Evolutionary conservation across 225 moss, liverwort and hornwort species (phyloP).

Genomic region (Polytrichum formosum): DNA sequence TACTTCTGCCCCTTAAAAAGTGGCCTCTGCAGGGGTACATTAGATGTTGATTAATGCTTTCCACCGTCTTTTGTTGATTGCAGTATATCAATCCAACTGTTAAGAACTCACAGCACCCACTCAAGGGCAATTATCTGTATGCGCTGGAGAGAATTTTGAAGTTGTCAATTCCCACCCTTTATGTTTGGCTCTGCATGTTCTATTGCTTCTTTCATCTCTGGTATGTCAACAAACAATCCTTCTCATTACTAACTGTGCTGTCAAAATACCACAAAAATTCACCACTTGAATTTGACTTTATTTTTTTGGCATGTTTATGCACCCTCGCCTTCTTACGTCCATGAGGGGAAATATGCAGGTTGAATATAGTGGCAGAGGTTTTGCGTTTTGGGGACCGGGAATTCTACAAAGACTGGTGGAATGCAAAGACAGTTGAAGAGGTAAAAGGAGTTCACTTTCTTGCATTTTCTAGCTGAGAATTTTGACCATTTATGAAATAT

Average conservation of each 20-base stretch:
- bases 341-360: conserved; percentile 32
- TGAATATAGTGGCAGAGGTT: conserved; percentile 91
- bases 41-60: no score
- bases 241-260: no score
- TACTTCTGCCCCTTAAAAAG: no score
- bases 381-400: conserved; percentile 91
- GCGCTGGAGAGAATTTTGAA: conserved; percentile 89
- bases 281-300: no score
- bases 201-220: conserved; percentile 99
- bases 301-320: no score
- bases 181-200: conserved; percentile 96
- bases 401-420: conserved; percentile 99
- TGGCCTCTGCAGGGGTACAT: no score
- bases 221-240: conserved; percentile 27
- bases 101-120: conserved; percentile 84
- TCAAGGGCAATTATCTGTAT: conserved; percentile 80
- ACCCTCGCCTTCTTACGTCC: no score
- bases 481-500: background rate
- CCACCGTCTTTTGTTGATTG: conserved; percentile 1
- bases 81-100: conserved; percentile 97
- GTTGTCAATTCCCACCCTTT: conserved; percentile 89
- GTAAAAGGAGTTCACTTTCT: conserved; percentile 22
- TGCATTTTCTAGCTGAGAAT: background rate
- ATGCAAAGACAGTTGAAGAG: conserved; percentile 98
- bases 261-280: no score